Evolutionary conservation across 164 flowering plant species (phyloP), one percentile per base, ranked within the genome.

Genomic region (Stephania cephalantha): DNA sequence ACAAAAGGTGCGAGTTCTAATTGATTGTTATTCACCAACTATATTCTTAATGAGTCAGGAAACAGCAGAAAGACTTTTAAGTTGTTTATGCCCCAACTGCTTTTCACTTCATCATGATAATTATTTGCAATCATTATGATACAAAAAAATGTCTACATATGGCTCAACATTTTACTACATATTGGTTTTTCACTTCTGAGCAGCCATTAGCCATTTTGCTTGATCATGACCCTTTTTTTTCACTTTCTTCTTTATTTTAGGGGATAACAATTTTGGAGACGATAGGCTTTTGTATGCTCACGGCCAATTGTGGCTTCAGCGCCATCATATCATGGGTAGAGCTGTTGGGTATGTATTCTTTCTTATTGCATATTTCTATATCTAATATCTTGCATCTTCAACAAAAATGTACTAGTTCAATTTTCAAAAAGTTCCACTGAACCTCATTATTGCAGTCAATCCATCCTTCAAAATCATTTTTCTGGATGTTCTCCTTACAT

Each of bases 241-340:
- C 9, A 7, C 11, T 55, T 71, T 78, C 52, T 42, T 70, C 31
- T n/a, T 58, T 70, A 8, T 73, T 63, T 52, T 84, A 90, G 90
- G 94, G 10, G 94, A 90, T 71, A 88, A 86, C 77, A 90, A 88
- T 74, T 79, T 80, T 75, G 89, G 84, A 46, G 94, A 90, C 77
- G 92, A 88, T 78, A 82, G 92, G 78, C 83, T 86, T 73, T 78
- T 90, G 75, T 90, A 90, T 75, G 92, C 90, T 64, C 90, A 84
- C 58, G 92, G 92, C 67, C 94, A 88, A 79, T 85, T 81, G 30
- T 90, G 94, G 94, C 91, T 88, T 78, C 84, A 90, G 25, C 78
- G 91, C 46, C 81, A 87, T 70, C 94, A 90, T 80, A 86, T 90
- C 71, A 88, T 88, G 90, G 94, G 94, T 68, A 81, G 90, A 79